A percentile compares a stretch with the other conserved stretches of the same genome.
phyloP scores from a whole-genome alignment of 208 protist species.

The Wallacemonas sp. region DNA sequence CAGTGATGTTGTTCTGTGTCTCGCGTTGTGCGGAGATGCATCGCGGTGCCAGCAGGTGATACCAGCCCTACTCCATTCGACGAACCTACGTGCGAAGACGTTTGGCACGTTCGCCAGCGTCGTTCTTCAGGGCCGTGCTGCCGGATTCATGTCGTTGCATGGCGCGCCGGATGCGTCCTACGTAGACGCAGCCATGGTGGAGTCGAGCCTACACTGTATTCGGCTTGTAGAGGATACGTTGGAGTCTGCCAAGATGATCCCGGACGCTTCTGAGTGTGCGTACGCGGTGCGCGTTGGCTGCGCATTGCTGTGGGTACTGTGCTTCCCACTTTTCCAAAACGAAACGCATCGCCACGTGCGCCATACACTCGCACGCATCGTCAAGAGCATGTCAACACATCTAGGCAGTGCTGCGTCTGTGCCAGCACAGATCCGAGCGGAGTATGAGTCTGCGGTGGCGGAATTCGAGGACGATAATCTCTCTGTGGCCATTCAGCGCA shows the following conservation, averaged over 20 bases:
- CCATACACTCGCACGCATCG: constrained; percentile 21
- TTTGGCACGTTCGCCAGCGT: constrained; percentile 43
- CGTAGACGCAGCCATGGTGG: constrained; percentile 33
- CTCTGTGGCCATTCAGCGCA: constrained; percentile 24
- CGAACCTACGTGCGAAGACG: constrained; percentile 38
- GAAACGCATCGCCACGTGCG: constrained; percentile 40
- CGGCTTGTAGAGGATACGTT: constrained; percentile 55
- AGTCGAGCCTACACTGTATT: constrained; percentile 32
- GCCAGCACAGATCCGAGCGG: constrained; percentile 41
- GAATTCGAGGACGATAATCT: constrained; percentile 80
- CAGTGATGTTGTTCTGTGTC: constrained; percentile 67
- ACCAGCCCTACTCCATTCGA: constrained; percentile 17
- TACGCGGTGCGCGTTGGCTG: constrained; percentile 64
- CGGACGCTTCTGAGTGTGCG: constrained; percentile 60
- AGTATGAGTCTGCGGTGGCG: constrained; percentile 56
- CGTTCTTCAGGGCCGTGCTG: constrained; percentile 26
- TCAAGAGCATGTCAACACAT: neutral
- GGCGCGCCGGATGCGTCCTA: constrained; percentile 51
- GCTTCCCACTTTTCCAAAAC: constrained; percentile 47
- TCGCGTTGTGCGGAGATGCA: constrained; percentile 49
- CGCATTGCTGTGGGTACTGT: constrained; percentile 73
- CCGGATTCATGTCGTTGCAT: constrained; percentile 18
- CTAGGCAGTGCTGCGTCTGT: neutral
- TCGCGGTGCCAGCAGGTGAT: constrained; percentile 7
- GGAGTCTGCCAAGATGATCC: constrained; percentile 58